Evolutionary conservation across 2,329 filamentous ascomycete species (phyloP), one percentile per base, ranked within the genome.

Genomic region (Aspergillus pseudotamarii): DNA sequence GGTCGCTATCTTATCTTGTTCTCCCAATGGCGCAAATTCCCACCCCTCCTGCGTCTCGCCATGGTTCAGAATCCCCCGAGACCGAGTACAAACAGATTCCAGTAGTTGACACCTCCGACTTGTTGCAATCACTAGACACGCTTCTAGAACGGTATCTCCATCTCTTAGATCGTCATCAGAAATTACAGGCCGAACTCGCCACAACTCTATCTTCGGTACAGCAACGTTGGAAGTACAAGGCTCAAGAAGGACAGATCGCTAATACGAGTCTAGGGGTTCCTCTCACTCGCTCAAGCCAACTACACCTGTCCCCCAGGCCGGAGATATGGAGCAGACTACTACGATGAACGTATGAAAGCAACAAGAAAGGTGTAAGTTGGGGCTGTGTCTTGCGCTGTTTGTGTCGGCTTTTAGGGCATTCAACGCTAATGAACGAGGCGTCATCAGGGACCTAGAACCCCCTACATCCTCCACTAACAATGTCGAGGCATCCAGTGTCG

Each of bases 341-440:
- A 83, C 63, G 82, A 84, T 71, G 79, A 80, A 53, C 74, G 82
- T 36, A 84, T 84, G 82, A 82, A 83, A 68, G 81, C 82, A 19
- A 77, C 72, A 26, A 73, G 74, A 62, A 78, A 69, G 62, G 73
- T 81, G 80, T 81, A 72, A 65, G 68, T 66, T 16, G 1, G 34
- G 19, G 16, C 19, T 41, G n/a, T 32, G 16, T 12, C 48, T n/a
- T 34, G 54, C 30, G n/a, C 23, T 26, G n/a, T n/a, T 45, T 30
- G 10, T 23, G 34, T 46, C 45, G 11, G 36, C 30, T 26, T 23
- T 34, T 45, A 32, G 6, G n/a, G 54, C 38, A 16, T 53, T 14
- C 26, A 30, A 46, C 26, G 38, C 19, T 53, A 53, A 59, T 48
- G 53, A 67, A 28, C 36, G 12, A 21, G 51, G 26, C 12, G 32